phyloP scores from a whole-genome alignment of 1,284 basidiomycete genomes.

The Meira nashicola region DNA sequence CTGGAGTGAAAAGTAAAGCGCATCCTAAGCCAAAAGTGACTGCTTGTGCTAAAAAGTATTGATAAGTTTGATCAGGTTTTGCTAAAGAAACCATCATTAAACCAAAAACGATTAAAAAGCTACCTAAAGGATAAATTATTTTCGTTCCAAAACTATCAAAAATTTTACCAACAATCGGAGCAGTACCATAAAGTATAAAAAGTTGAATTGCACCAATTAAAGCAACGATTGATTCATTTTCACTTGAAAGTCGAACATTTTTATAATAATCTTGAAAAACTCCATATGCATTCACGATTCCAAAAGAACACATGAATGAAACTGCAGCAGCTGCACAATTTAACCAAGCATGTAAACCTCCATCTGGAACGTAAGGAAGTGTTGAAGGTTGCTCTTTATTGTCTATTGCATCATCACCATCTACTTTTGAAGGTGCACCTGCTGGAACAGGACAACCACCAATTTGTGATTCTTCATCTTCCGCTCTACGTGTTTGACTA shows the following conservation, averaged over 20 bases:
- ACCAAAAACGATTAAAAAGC: constrained; percentile 12
- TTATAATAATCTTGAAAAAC: constrained; percentile 9
- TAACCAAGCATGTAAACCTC: background rate
- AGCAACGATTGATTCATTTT: constrained; percentile 10
- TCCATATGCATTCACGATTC: constrained; percentile 6
- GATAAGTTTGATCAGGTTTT: constrained; percentile 12
- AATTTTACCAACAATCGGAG: constrained; percentile 13
- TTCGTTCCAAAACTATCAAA: constrained; percentile 10
- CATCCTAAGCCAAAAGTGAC: constrained; percentile 9
- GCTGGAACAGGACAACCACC: too few relatives aligned
- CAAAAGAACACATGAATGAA: background rate
- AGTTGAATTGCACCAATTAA: constrained; percentile 15
- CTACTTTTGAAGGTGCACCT: too few relatives aligned
- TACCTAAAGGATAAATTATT: constrained; percentile 6
- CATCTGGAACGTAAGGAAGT: background rate
- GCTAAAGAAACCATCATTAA: constrained; percentile 10
- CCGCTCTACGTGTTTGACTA: too few relatives aligned
- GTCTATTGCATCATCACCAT: background rate
- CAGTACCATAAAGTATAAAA: constrained; percentile 9
- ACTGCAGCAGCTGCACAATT: background rate
- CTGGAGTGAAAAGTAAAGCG: constrained; percentile 13
- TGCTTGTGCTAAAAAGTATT: constrained; percentile 15
- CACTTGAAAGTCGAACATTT: constrained; percentile 1
- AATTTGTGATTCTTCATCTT: too few relatives aligned
- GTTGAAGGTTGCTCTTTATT: background rate